These are phyloP conservation scores for Colletotrichum destructivum DNA, from an alignment of 2,329 filamentous ascomycete species.

Conservation along the genomic window DNA sequence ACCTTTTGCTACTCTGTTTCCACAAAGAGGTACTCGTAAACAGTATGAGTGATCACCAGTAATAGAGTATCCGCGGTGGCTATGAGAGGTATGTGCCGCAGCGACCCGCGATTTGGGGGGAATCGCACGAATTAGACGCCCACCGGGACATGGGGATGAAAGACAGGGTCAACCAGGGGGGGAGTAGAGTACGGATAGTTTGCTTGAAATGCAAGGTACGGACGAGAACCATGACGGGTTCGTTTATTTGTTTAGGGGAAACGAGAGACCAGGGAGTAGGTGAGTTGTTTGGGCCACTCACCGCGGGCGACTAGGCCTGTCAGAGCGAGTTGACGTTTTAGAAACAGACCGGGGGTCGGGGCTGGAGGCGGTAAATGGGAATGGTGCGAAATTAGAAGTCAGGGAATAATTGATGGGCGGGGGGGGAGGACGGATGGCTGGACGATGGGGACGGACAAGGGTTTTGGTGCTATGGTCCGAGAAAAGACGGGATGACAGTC, in stretches of 20 bases:
- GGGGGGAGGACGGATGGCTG: too few relatives aligned
- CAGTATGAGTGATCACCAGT: too few relatives aligned
- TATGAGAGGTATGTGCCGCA: slow-evolving; percentile 4
- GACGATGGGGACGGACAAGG: slow-evolving; percentile 8
- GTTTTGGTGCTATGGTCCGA: not conserved
- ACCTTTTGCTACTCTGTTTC: too few relatives aligned
- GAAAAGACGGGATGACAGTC: not conserved
- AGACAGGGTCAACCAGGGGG: too few relatives aligned
- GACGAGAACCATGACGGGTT: not conserved
- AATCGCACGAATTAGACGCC: slow-evolving; percentile 31
- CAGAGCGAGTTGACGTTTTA: slow-evolving; percentile 31
- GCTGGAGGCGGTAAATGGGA: not conserved
- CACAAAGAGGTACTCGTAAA: too few relatives aligned
- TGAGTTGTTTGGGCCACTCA: slow-evolving; percentile 6
- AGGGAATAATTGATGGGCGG: slow-evolving; percentile 23
- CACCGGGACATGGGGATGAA: not conserved
- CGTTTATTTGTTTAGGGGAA: slow-evolving; percentile 29
- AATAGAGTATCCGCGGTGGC: not conserved
- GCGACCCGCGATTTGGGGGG: slow-evolving; percentile 8
- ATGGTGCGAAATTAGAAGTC: slow-evolving; percentile 29
- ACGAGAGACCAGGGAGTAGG: slow-evolving; percentile 32
- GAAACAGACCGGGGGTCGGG: slow-evolving; percentile 20
- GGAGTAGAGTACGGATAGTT: too few relatives aligned
- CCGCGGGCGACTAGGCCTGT: slow-evolving; percentile 14
- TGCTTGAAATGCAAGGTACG: too few relatives aligned